phyloP scores from a whole-genome alignment of 1,284 basidiomycete species.

The Cryptococcus jaspeensis region DNA sequence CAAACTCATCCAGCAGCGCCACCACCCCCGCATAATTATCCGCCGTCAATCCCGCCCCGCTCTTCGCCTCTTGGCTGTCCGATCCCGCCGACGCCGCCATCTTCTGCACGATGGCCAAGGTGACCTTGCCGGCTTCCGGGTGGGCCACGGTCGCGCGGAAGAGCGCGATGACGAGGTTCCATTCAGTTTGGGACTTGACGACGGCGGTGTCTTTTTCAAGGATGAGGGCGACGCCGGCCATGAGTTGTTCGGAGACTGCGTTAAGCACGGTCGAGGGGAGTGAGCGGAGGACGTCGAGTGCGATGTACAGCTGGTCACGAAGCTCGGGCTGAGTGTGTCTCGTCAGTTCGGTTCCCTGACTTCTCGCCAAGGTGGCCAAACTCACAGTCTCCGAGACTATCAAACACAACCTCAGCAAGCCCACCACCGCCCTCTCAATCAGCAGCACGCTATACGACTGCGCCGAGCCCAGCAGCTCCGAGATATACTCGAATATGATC shows the following conservation, averaged over 20 bases:
- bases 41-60: slow-evolving; percentile 56
- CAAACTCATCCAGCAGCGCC: slow-evolving; percentile 82
- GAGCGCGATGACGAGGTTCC: slow-evolving; percentile 90
- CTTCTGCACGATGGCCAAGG: slow-evolving; percentile 70
- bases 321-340: slow-evolving; percentile 59
- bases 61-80: background rate
- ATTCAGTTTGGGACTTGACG: slow-evolving; percentile 86
- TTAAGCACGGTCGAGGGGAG: slow-evolving; percentile 74
- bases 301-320: slow-evolving; percentile 89
- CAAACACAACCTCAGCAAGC: slow-evolving; percentile 73
- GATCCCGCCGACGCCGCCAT: slow-evolving; percentile 59
- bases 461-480: slow-evolving; percentile 72
- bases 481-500: slow-evolving; percentile 86
- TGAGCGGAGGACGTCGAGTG: slow-evolving; percentile 82
- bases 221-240: slow-evolving; percentile 76
- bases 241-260: slow-evolving; percentile 85
- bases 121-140: slow-evolving; percentile 80
- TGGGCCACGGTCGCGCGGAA: slow-evolving; percentile 81
- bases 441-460: slow-evolving; percentile 82
- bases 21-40: slow-evolving; percentile 84
- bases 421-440: slow-evolving; percentile 95
- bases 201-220: slow-evolving; percentile 71
- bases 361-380: slow-evolving; percentile 19
- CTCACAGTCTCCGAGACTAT: slow-evolving; percentile 73
- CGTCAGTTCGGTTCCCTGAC: background rate